Conservation (phyloP, 306 rosid species). For the Cucurbita pepo region DNA sequence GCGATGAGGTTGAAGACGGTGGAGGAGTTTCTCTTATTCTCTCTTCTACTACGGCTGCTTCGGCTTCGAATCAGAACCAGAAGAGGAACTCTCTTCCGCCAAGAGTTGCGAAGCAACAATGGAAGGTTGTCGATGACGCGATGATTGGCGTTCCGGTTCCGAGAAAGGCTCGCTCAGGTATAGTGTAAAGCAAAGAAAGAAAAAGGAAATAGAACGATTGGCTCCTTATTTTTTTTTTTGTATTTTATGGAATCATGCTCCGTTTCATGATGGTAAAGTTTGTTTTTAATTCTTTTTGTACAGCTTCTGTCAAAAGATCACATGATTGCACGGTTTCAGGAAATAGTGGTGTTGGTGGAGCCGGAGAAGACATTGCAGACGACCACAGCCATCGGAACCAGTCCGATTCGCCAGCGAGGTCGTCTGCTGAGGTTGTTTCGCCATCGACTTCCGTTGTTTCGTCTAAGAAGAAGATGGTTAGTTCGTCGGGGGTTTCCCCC, state of each 20-base stretch:
- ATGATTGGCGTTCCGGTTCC: conserved; percentile 49
- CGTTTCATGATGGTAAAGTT: background rate
- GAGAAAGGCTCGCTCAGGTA: conserved; percentile 77
- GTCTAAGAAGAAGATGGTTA: conserved; percentile 34
- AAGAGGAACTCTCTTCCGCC: conserved; percentile 21
- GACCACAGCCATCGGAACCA: conserved; percentile 17
- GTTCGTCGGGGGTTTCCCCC: background rate
- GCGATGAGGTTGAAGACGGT: conserved; percentile 15
- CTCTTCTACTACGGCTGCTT: conserved; percentile 11
- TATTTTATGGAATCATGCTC: background rate
- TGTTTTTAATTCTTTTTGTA: conserved; percentile 2
- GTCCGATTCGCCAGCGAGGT: conserved; percentile 7
- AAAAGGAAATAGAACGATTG: background rate
- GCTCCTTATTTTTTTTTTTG: background rate
- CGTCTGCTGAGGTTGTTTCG: conserved; percentile 18
- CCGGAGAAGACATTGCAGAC: conserved; percentile 8
- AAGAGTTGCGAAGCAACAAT: conserved; percentile 11
- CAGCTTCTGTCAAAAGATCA: conserved; percentile 46
- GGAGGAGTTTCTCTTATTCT: conserved; percentile 17
- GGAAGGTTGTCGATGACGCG: conserved; percentile 20
- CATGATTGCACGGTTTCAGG: conserved; percentile 27
- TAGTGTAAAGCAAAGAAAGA: conserved; percentile 9
- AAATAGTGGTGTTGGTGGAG: conserved; percentile 21
- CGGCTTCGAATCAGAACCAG: conserved; percentile 17
- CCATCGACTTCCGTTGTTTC: conserved; percentile 23